phyloP scores from a whole-genome alignment of 129 eudicot species.

The sunflower (Helianthus annuus) region HanXRQr2.0-SUNRISE NC_035436.2:84623219-84623718 shows the following conservation, averaged over 20 bases:
- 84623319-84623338: no score
- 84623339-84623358: no score
- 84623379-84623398: no score
- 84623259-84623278: no score
- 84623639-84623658: conserved; percentile 29
- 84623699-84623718: conserved; percentile 37
- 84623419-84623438: no score
- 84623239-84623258: no score
- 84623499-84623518: background rate
- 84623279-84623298: no score
- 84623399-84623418: no score
- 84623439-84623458: no score
- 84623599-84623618: conserved; percentile 38
- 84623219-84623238: no score
- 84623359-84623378: no score
- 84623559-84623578: conserved; percentile 23
- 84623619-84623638: conserved; percentile 44
- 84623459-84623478: background rate
- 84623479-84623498: conserved; percentile 2
- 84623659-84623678: conserved; percentile 49
- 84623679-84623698: conserved; percentile 66
- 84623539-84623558: conserved; percentile 40
- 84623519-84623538: conserved; percentile 7
- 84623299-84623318: no score
- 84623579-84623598: conserved; percentile 36